phyloP scores from a whole-genome alignment of 169 alveolate species.

The Perkinsus olseni region DNA sequence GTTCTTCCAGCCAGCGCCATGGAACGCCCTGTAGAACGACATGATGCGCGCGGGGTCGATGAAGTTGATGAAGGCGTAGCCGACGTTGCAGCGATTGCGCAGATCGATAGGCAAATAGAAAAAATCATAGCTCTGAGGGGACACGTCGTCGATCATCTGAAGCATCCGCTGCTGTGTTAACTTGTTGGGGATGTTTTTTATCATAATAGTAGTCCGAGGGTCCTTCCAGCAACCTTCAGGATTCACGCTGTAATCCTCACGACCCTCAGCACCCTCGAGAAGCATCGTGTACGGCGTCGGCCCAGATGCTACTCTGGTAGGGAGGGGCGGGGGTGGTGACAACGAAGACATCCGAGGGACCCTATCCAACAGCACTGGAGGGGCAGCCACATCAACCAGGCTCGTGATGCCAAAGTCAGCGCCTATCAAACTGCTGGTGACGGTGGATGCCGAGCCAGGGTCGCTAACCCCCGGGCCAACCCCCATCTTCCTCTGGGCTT shows the following conservation, averaged over 20 bases:
- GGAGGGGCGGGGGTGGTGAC: not conserved
- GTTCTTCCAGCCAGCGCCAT: slow-evolving; percentile 61
- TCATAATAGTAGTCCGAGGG: slow-evolving; percentile 52
- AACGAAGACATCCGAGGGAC: not conserved
- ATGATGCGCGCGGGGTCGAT: slow-evolving; percentile 45
- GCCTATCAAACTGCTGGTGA: not conserved
- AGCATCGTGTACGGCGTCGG: not conserved
- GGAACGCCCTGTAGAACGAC: slow-evolving; percentile 48
- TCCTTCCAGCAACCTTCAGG: not conserved
- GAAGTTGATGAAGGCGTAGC: slow-evolving; percentile 72
- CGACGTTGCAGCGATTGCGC: slow-evolving; percentile 61
- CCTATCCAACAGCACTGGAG: not conserved
- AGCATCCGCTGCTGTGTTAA: slow-evolving; percentile 6
- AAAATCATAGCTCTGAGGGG: slow-evolving; percentile 53
- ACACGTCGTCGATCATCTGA: slow-evolving; percentile 35
- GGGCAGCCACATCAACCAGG: not conserved
- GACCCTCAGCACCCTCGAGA: not conserved
- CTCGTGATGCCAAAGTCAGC: not conserved
- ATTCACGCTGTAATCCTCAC: not conserved
- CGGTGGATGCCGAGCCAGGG: not conserved
- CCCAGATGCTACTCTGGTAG: not conserved
- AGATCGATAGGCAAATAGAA: slow-evolving; percentile 67
- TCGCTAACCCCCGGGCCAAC: not conserved
- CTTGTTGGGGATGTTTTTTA: slow-evolving; percentile 63
- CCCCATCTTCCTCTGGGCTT: not conserved